A percentile compares a stretch with the other conserved stretches of the same genome.
Evolutionary conservation across 495 filamentous ascomycete genomes (phyloP).

Genomic region (Collariella sp.): DNA sequence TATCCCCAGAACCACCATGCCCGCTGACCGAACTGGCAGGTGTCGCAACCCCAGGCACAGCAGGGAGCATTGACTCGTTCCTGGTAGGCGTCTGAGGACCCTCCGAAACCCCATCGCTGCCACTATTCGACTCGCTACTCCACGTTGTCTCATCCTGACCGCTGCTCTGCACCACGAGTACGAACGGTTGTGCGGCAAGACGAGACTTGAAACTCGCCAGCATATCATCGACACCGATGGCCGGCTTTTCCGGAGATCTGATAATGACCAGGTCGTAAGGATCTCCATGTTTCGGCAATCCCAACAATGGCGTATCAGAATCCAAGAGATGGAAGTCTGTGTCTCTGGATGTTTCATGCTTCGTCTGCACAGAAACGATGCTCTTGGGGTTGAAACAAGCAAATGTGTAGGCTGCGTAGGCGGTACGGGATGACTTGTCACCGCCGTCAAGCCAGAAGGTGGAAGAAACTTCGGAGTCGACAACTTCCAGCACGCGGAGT

Average conservation of each 20-base stretch:
- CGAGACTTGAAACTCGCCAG: not conserved
- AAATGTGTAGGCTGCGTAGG: not conserved
- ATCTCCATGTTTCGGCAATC: not conserved
- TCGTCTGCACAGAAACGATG: not conserved
- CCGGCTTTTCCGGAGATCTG: not conserved
- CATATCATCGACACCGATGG: not conserved
- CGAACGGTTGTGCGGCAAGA: not conserved
- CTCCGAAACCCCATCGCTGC: not conserved
- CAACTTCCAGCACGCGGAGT: slow-evolving; percentile 24
- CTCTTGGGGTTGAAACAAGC: not conserved
- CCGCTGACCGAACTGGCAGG: not conserved
- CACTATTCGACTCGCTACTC: not conserved
- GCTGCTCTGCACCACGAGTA: not conserved
- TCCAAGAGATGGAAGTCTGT: not conserved
- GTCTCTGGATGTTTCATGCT: not conserved
- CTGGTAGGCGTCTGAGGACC: not conserved
- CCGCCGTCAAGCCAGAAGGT: not conserved
- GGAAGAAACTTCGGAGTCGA: slow-evolving; percentile 5
- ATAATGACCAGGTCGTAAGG: slow-evolving; percentile 1
- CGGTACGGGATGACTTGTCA: not conserved
- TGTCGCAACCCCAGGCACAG: not conserved
- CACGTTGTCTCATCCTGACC: not conserved
- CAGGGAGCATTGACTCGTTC: not conserved
- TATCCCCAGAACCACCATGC: not conserved
- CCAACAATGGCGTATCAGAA: not conserved